Evolutionary conservation across 2,329 filamentous ascomycete species (phyloP).

Genomic region (Colletotrichum chlorophyti): DNA sequence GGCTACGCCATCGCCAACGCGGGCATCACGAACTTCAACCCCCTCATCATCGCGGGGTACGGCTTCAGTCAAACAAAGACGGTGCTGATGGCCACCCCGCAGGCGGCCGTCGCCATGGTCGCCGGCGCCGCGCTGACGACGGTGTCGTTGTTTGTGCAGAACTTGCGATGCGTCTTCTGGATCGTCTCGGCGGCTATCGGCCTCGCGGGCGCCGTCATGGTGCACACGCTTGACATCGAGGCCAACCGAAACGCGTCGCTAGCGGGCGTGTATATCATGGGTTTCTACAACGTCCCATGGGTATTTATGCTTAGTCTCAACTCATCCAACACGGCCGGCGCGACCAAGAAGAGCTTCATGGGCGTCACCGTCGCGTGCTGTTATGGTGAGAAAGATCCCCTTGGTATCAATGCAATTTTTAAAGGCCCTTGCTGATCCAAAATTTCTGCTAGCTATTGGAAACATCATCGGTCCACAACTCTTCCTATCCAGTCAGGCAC

Average conservation of each 20-base stretch:
- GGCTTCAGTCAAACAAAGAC: constrained; percentile 65
- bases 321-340: constrained; percentile 38
- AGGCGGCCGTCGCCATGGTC: constrained; percentile 40
- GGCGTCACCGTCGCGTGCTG: constrained; percentile 36
- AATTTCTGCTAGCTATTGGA: constrained; percentile 31
- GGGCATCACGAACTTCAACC: constrained; percentile 70
- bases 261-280: constrained; percentile 40
- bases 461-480: constrained; percentile 41
- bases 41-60: constrained; percentile 67
- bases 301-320: constrained; percentile 37
- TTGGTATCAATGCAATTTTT: no score
- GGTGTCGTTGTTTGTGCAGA: constrained; percentile 35
- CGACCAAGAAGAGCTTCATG: constrained; percentile 40
- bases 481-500: constrained; percentile 35
- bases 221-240: constrained; percentile 32
- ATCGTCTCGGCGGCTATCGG: constrained; percentile 33
- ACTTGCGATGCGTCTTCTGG: constrained; percentile 40
- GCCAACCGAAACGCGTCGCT: constrained; percentile 33
- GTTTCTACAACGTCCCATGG: constrained; percentile 40
- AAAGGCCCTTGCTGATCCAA: no score
- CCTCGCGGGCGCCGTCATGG: constrained; percentile 35
- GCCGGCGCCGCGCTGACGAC: constrained; percentile 32
- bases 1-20: constrained; percentile 71
- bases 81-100: constrained; percentile 39
- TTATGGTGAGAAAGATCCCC: constrained; percentile 27